Base-by-base conservation (phyloP, 768 basidiomycete genomes). In the Gloeophyllum trabeum region DNA sequence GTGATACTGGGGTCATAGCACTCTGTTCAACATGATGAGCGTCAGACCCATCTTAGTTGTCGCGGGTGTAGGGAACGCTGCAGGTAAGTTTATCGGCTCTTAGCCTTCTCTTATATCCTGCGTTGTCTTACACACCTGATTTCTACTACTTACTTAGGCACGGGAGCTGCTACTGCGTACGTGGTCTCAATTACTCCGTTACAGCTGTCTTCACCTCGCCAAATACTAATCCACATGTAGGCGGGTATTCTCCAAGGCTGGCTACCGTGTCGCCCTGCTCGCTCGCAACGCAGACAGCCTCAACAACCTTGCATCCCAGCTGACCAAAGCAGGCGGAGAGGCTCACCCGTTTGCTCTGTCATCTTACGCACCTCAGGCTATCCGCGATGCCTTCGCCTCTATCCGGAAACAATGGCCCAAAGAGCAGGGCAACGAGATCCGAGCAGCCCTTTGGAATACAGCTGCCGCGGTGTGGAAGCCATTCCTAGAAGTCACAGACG, bases 261-360 rank as follows among this genome's bases (percentile, higher is more conserved):
- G 81, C 0, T 85, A 82, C 52, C 72, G 66, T 34, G 68, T 84
- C 24, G 83, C 81, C 1, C 60, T 86, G 35, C 64, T 85, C 26
- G 78, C 81, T 10, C 66, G 81, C 37, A 72, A 75, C 12, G 52
- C 63, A 2, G 70, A 71, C 14, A 53, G 68, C 18, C 63, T 83
- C n/a, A 59, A 71, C 36, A 63, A 60, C 21, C 58, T 81, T 4
- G 71, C 78, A 7, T 56, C 65, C 13, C 73, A 77, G 44, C 68
- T 86, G 35, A 78, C 68, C 40, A 47, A 59, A 7, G 50, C 61
- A 6, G 79, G 80, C n/a, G 81, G 79, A 39, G 66, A 32, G 10
- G 28, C 28, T 16, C 28, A 32, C 16, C 28, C 28, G 10, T 32
- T 32, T 16, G 10, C 28, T 10, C 10, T 32, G 10, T 32, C 28